phyloP scores from a whole-genome alignment of 176 grass and related monocot species.

The Phoenix roebelenii region DNA sequence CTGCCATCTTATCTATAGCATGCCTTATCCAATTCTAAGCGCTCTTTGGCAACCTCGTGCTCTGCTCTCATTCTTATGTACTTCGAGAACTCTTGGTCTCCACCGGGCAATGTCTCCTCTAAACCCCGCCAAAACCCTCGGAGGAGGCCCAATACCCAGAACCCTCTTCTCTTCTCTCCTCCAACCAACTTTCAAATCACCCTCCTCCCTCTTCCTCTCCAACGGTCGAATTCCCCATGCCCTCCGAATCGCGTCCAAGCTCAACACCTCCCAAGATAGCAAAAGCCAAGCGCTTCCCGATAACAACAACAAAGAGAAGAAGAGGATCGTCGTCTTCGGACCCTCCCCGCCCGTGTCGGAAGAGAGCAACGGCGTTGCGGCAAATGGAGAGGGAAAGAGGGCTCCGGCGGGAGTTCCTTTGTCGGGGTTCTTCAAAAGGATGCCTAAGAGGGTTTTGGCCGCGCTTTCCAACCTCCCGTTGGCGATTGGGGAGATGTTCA shows the following conservation, averaged over 20 bases:
- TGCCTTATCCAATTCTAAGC: no score
- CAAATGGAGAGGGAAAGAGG: background rate
- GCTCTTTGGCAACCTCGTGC: no score
- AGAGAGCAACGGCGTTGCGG: background rate
- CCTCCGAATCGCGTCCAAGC: background rate
- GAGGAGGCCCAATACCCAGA: background rate
- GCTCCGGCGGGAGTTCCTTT: conserved; percentile 5
- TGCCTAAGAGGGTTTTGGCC: conserved; percentile 41
- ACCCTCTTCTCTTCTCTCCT: background rate
- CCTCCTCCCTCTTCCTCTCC: background rate
- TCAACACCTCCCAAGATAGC: conserved; percentile 8
- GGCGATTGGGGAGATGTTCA: conserved; percentile 76
- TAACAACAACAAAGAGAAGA: conserved; percentile 24
- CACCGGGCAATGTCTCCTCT: conserved; percentile 6
- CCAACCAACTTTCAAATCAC: background rate
- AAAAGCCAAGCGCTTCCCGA: conserved; percentile 8
- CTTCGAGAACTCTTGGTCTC: no score
- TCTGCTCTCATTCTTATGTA: no score
- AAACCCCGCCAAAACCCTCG: conserved; percentile 1
- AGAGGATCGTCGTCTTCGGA: conserved; percentile 80
- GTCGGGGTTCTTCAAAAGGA: conserved; percentile 33
- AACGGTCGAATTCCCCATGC: background rate
- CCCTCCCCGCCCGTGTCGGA: conserved; percentile 43
- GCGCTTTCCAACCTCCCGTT: conserved; percentile 74
- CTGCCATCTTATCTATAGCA: no score